These are phyloP conservation scores for Trifolium repens DNA, from an alignment of 306 rosid species.

Conservation along the genomic window DNA sequence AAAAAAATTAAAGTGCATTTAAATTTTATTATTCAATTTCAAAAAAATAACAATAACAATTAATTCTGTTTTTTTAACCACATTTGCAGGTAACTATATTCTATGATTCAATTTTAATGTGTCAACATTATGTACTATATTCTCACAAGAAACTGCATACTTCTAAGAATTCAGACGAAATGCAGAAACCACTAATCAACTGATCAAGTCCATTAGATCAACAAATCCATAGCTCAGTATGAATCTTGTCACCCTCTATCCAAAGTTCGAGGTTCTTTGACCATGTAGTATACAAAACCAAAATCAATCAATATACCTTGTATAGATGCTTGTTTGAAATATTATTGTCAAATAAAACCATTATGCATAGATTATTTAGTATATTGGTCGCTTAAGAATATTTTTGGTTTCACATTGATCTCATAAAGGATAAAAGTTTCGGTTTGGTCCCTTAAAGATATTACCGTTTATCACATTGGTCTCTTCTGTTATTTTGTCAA, in stretches of 20 bases:
- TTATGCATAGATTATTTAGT: too few species aligned
- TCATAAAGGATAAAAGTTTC: too few species aligned
- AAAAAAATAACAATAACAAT: neutral
- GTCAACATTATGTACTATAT: conserved; percentile 63
- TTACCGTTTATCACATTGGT: too few species aligned
- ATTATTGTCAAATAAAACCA: neutral
- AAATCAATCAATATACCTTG: neutral
- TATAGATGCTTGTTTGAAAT: neutral
- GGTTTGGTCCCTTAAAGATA: too few species aligned
- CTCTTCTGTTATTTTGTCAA: too few species aligned
- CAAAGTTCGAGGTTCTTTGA: conserved; percentile 16
- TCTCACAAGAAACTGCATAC: conserved; percentile 41
- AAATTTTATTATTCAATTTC: too few species aligned
- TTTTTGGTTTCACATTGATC: too few species aligned
- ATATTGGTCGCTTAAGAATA: too few species aligned
- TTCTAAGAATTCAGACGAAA: conserved; percentile 41
- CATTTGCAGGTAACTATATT: conserved; percentile 67
- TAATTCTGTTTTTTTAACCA: neutral
- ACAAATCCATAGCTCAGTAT: conserved; percentile 25
- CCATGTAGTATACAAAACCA: neutral
- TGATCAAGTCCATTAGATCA: conserved; percentile 32
- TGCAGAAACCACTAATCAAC: conserved; percentile 45
- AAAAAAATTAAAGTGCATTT: too few species aligned
- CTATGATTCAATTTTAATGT: conserved; percentile 73
- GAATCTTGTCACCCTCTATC: conserved; percentile 33